These are phyloP conservation scores for Croton laevigatus DNA, from an alignment of 441 rosid species.

Conservation along the genomic window DNA sequence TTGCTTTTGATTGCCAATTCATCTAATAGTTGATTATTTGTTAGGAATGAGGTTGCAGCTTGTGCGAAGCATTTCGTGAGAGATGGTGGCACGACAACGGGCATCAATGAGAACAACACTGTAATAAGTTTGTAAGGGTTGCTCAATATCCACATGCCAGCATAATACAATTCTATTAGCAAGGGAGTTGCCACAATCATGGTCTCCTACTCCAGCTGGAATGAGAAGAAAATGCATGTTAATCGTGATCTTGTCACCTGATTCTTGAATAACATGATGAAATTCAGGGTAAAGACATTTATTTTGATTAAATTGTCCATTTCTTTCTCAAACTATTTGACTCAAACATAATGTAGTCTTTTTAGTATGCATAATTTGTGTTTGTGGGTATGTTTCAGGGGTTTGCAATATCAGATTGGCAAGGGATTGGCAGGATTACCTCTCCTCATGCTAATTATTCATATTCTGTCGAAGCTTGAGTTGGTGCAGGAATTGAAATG, in stretches of 20 bases:
- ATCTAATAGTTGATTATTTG: not conserved
- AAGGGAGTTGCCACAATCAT: slow-evolving; percentile 68
- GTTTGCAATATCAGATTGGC: slow-evolving; percentile 46
- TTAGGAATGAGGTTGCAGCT: slow-evolving; percentile 55
- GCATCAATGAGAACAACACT: slow-evolving; percentile 65
- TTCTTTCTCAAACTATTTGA: not conserved
- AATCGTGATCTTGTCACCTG: slow-evolving; percentile 50
- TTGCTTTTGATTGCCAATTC: not conserved
- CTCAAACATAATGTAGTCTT: not conserved
- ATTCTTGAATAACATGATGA: slow-evolving; percentile 48
- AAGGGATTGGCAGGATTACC: slow-evolving; percentile 44
- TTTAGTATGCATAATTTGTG: not conserved
- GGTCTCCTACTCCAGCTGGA: slow-evolving; percentile 73
- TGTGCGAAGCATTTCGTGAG: slow-evolving; percentile 77
- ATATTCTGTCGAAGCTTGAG: slow-evolving; percentile 46
- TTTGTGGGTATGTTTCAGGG: slow-evolving; percentile 33
- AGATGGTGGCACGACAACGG: slow-evolving; percentile 63
- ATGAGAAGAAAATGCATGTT: slow-evolving; percentile 62
- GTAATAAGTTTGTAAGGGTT: slow-evolving; percentile 40
- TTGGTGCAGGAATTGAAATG: slow-evolving; percentile 70
- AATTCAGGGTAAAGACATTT: slow-evolving; percentile 39
- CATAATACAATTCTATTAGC: slow-evolving; percentile 45
- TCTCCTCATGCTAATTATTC: slow-evolving; percentile 50
- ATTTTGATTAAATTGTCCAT: not conserved
- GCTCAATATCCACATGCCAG: slow-evolving; percentile 63